phyloP scores from a whole-genome alignment of 2,329 filamentous ascomycete genomes.

The Sporothrix pallida region DNA sequence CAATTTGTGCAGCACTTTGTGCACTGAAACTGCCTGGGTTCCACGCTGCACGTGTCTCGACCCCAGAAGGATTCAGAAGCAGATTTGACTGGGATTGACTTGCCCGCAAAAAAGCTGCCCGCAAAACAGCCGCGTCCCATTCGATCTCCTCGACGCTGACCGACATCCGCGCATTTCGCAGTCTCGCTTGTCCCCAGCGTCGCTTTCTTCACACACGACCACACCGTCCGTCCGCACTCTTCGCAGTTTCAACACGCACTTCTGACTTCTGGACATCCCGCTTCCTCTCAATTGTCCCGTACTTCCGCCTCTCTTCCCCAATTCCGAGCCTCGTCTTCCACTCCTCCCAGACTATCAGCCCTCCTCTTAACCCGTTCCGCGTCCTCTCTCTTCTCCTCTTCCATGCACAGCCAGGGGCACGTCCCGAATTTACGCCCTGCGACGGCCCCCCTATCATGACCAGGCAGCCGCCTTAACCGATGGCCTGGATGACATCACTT shows the following conservation, averaged over 20 bases:
- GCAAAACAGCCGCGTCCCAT: slow-evolving; percentile 5
- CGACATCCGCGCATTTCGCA: slow-evolving; percentile 21
- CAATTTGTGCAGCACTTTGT: background rate
- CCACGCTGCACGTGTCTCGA: slow-evolving; percentile 3
- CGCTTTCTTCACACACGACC: background rate
- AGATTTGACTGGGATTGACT: no score
- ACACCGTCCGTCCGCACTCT: background rate
- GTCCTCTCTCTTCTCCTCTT: background rate
- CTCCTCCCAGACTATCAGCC: background rate
- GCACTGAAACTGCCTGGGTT: background rate
- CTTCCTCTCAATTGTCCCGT: slow-evolving; percentile 1
- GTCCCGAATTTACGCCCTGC: background rate
- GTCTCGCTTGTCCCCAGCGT: background rate
- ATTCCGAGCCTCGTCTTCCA: background rate
- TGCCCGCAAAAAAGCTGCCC: background rate
- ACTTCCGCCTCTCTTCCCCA: background rate
- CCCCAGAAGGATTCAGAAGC: background rate
- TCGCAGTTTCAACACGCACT: background rate
- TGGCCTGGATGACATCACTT: slow-evolving; percentile 35
- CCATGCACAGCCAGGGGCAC: slow-evolving; percentile 7
- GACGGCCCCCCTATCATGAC: slow-evolving; percentile 35
- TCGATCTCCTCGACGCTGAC: slow-evolving; percentile 3
- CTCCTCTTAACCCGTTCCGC: background rate
- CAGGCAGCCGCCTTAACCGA: slow-evolving; percentile 31
- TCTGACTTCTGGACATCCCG: background rate